phyloP scores from a whole-genome alignment of 495 filamentous ascomycete species.

The Podospora comata region DNA sequence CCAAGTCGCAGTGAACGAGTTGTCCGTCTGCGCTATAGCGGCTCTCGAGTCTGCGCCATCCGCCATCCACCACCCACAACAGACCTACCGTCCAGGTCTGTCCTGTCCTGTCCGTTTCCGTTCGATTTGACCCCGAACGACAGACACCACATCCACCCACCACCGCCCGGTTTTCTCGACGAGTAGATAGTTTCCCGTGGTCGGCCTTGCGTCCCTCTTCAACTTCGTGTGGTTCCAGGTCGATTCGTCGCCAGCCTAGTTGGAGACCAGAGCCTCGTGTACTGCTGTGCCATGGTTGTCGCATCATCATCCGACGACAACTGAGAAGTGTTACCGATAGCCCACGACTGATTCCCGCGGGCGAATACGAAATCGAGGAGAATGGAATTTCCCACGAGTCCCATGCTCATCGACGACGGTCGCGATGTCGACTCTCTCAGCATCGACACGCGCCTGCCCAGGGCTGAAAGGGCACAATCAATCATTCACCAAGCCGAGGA shows the following conservation, averaged over 20 bases:
- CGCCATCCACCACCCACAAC: too few species aligned
- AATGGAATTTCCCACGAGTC: slow-evolving; percentile 4
- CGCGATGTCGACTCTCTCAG: slow-evolving; percentile 28
- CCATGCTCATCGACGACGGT: slow-evolving; percentile 28
- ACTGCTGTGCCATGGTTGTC: slow-evolving; percentile 28
- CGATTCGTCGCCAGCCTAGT: background rate
- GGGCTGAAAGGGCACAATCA: slow-evolving; percentile 28
- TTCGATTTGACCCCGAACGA: background rate
- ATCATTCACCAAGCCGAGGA: slow-evolving; percentile 28
- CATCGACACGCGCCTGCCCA: slow-evolving; percentile 29
- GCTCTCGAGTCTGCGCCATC: background rate
- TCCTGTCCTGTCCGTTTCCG: too few species aligned
- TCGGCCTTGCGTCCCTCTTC: background rate
- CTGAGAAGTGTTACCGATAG: slow-evolving; percentile 10
- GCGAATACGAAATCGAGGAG: background rate
- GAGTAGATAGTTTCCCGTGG: background rate
- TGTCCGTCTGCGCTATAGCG: background rate
- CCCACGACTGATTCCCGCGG: background rate
- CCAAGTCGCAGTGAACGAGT: background rate
- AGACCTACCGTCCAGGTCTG: too few species aligned
- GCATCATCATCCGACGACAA: slow-evolving; percentile 22
- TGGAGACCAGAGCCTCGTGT: background rate
- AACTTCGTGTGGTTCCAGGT: background rate
- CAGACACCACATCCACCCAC: background rate
- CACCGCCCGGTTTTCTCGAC: too few species aligned